A percentile compares a stretch with the other conserved stretches of the same genome.
Conservation (phyloP, 2,329 filamentous ascomycete genomes). For the Stachybotrys elegans region DNA sequence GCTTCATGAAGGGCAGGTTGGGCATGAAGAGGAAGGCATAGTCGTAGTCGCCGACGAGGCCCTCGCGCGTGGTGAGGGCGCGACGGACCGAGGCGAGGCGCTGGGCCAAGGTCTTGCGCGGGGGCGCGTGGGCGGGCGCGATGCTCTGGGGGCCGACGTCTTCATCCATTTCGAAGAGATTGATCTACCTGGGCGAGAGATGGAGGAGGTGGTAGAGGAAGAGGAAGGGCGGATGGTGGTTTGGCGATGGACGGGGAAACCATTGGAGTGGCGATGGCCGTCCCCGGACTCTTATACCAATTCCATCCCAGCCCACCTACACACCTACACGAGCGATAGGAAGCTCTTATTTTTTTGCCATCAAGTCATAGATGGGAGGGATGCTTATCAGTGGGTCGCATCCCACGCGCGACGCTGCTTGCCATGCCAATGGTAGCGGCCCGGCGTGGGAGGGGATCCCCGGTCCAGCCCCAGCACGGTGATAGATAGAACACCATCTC, state of each 20-base stretch:
- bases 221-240: neutral
- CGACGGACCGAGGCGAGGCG: constrained; percentile 23
- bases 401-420: no score
- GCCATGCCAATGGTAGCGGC: no score
- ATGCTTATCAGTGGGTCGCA: no score
- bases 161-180: constrained; percentile 47
- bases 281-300: no score
- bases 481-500: no score
- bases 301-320: no score
- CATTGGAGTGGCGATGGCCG: no score
- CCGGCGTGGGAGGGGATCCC: no score
- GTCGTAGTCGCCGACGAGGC: constrained; percentile 81
- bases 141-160: constrained; percentile 48
- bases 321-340: no score
- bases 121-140: constrained; percentile 31
- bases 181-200: neutral
- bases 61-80: constrained; percentile 56
- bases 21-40: constrained; percentile 83
- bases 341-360: no score
- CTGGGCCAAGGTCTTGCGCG: constrained; percentile 22
- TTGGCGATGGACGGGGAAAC: neutral
- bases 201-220: neutral
- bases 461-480: no score
- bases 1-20: constrained; percentile 76
- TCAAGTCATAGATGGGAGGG: no score